These are phyloP conservation scores for Halophytophthora batemanensis DNA, from an alignment of 352 stramenopile genomes.

Conservation along the genomic window DNA sequence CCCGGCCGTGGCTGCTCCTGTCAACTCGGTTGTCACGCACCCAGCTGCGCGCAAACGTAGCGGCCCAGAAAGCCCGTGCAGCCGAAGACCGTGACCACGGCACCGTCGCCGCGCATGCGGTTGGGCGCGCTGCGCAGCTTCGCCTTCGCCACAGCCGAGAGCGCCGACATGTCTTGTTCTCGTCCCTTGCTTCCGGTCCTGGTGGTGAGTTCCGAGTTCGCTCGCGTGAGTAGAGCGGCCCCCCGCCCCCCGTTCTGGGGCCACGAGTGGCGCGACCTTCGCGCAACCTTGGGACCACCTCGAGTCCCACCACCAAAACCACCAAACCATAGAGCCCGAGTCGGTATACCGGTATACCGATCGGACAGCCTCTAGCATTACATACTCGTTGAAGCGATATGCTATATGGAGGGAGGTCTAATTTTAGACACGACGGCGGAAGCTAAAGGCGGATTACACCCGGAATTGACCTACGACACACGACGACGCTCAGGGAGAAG, in stretches of 20 bases:
- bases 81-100: conserved; percentile 96
- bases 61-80: conserved; percentile 93
- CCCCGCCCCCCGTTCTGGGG: conserved; percentile 9
- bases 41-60: conserved; percentile 93
- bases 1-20: background rate
- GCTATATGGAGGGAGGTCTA: background rate
- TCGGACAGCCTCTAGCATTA: too few species aligned
- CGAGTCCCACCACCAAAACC: background rate
- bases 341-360: background rate
- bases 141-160: conserved; percentile 76
- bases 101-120: conserved; percentile 66
- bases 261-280: conserved; percentile 30
- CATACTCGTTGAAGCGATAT: too few species aligned
- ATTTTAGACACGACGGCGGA: background rate
- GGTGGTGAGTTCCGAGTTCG: conserved; percentile 6
- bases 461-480: background rate
- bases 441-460: conserved; percentile 14
- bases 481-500: too few species aligned
- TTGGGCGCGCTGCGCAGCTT: conserved; percentile 74
- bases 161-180: conserved; percentile 57
- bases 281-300: conserved; percentile 8
- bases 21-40: conserved; percentile 40
- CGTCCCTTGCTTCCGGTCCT: conserved; percentile 5
- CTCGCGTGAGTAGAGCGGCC: conserved; percentile 5
- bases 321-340: too few species aligned